Evolutionary conservation across 2,329 filamentous ascomycete species (phyloP).

Genomic region (Colletotrichum trifolii): DNA sequence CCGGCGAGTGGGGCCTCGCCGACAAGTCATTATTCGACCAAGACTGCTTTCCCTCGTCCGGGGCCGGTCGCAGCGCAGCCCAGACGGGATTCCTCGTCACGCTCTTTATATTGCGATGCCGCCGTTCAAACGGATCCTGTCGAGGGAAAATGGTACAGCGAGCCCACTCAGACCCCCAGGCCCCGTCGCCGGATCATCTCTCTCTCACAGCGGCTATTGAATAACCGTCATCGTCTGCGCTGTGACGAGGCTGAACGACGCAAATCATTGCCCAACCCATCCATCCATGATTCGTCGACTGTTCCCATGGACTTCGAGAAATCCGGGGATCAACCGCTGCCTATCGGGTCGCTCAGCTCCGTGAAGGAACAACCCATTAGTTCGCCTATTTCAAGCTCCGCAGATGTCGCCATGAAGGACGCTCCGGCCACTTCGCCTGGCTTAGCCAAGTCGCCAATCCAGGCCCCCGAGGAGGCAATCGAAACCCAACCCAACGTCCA

Average conservation of each 20-base stretch:
- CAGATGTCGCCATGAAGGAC: conserved; percentile 46
- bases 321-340: conserved; percentile 46
- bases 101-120: conserved; percentile 61
- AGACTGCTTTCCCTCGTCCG: conserved; percentile 42
- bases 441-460: conserved; percentile 23
- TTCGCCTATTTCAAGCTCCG: conserved; percentile 25
- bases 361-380: conserved; percentile 30
- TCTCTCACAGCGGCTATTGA: conserved; percentile 63
- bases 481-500: conserved; percentile 31
- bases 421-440: conserved; percentile 44
- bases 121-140: conserved; percentile 66
- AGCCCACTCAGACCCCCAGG: conserved; percentile 47
- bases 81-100: conserved; percentile 51
- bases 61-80: conserved; percentile 46
- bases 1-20: conserved; percentile 57
- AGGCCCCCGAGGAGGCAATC: neutral
- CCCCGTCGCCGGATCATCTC: conserved; percentile 63
- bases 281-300: conserved; percentile 42
- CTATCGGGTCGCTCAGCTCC: conserved; percentile 22
- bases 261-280: conserved; percentile 43
- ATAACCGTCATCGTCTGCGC: conserved; percentile 57
- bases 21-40: conserved; percentile 43
- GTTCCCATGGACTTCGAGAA: conserved; percentile 55
- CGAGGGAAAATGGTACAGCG: conserved; percentile 64
- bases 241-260: conserved; percentile 53